These are phyloP conservation scores for Pseudoneurospora amorphoporcata DNA, from an alignment of 495 filamentous ascomycete genomes.

Conservation along the genomic window DNA sequence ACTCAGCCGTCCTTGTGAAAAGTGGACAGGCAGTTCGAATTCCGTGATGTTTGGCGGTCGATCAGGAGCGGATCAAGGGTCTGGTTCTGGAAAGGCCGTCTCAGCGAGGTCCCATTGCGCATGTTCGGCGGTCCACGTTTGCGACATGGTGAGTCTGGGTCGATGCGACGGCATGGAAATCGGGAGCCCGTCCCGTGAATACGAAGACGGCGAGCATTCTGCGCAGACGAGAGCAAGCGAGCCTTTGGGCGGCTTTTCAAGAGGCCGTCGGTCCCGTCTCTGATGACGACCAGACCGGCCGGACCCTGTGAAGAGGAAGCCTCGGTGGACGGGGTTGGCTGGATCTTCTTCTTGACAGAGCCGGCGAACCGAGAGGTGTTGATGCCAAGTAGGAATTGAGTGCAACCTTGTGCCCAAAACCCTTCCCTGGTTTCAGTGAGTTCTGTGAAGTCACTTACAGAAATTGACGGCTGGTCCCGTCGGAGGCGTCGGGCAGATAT, in stretches of 20 bases:
- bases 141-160: background rate
- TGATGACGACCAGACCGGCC: background rate
- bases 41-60: background rate
- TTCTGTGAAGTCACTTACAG: background rate
- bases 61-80: background rate
- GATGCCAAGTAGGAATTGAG: background rate
- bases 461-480: background rate
- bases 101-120: background rate
- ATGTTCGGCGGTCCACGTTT: background rate
- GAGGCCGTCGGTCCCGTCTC: background rate
- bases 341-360: background rate
- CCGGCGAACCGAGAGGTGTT: background rate
- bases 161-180: constrained; percentile 4
- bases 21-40: background rate
- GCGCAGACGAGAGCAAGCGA: background rate
- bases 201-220: background rate
- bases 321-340: background rate
- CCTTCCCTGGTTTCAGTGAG: background rate
- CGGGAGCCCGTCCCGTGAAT: constrained; percentile 18
- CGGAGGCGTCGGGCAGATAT: background rate
- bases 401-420: background rate
- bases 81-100: background rate
- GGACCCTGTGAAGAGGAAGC: background rate
- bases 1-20: background rate
- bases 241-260: background rate